Evolutionary conservation across 2,329 filamentous ascomycete species (phyloP).

Genomic region (Elsinoe arachidis): DNA sequence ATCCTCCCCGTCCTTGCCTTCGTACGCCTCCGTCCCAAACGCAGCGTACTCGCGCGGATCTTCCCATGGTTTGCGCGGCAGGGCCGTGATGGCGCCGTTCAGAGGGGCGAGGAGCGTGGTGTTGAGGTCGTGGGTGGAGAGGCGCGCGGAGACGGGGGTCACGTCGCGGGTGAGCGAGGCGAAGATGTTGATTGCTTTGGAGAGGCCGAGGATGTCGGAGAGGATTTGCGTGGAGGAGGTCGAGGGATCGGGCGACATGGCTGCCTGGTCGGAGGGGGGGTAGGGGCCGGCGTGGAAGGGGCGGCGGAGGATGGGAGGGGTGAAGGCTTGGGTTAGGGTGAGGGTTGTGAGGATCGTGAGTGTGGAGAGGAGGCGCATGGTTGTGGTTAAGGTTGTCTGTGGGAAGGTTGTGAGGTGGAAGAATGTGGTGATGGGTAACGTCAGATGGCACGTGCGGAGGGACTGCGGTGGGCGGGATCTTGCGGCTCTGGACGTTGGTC

Average conservation of each 20-base stretch:
- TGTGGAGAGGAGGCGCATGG: not conserved
- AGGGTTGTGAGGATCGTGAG: not conserved
- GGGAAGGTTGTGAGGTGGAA: not conserved
- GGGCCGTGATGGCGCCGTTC: conserved; percentile 67
- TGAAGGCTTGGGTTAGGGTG: not conserved
- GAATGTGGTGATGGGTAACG: not conserved
- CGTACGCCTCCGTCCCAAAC: conserved; percentile 63
- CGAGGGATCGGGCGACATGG: conserved; percentile 9
- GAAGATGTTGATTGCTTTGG: conserved; percentile 75
- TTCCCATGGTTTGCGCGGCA: conserved; percentile 83
- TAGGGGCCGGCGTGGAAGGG: conserved; percentile 9
- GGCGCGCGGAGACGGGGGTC: conserved; percentile 55
- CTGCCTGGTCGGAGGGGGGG: not conserved
- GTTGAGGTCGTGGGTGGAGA: conserved; percentile 58
- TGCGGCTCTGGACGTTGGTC: conserved; percentile 1
- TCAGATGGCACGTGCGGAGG: not conserved
- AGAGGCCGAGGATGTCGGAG: conserved; percentile 73
- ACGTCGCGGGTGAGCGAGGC: conserved; percentile 71
- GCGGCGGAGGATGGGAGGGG: conserved; percentile 6
- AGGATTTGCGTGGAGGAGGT: conserved; percentile 43
- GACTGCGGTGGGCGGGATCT: conserved; percentile 1
- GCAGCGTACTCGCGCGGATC: conserved; percentile 62
- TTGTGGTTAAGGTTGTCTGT: not conserved
- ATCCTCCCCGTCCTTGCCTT: conserved; percentile 64
- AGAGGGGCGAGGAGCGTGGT: conserved; percentile 81